A percentile compares a stretch with the other conserved stretches of the same genome.
These are phyloP conservation scores for Bertia moriformis DNA, from an alignment of 2,329 filamentous ascomycete genomes.

Conservation along the genomic window DNA sequence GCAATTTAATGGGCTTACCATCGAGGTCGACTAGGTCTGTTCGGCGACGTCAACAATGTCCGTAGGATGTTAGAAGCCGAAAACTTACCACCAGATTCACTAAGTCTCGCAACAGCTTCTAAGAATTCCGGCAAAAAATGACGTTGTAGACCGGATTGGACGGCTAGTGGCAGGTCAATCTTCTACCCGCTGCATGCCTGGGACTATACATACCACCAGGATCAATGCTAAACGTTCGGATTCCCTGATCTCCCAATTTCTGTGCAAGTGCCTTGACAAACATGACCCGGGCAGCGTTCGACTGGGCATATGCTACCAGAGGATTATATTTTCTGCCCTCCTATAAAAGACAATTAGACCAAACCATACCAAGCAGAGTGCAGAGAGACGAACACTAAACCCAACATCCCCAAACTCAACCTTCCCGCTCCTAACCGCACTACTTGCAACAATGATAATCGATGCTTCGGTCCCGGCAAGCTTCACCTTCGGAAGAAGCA, in stretches of 20 bases:
- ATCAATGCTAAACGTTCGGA: background rate
- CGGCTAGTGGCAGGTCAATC: background rate
- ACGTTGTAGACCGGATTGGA: background rate
- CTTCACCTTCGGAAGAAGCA: background rate
- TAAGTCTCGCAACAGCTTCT: background rate
- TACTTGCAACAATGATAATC: conserved; percentile 1
- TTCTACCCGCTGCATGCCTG: background rate
- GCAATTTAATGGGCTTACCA: conserved; percentile 5
- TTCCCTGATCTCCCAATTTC: background rate
- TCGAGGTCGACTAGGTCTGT: conserved; percentile 5
- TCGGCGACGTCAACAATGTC: background rate
- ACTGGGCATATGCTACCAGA: background rate
- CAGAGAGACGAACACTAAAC: background rate
- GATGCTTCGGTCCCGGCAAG: background rate
- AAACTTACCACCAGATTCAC: background rate
- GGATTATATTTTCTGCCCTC: background rate
- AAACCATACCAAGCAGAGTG: background rate
- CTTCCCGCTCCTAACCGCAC: background rate
- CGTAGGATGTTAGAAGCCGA: background rate
- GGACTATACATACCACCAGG: background rate
- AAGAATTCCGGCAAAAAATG: background rate
- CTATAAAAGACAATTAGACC: background rate
- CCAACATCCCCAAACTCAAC: background rate
- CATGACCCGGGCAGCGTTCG: background rate
- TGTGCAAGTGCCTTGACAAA: background rate